Percentiles rank a stretch among this genome's conserved stretches.
Conservation (phyloP, 768 basidiomycete species). For the Myochromella boudieri region DNA sequence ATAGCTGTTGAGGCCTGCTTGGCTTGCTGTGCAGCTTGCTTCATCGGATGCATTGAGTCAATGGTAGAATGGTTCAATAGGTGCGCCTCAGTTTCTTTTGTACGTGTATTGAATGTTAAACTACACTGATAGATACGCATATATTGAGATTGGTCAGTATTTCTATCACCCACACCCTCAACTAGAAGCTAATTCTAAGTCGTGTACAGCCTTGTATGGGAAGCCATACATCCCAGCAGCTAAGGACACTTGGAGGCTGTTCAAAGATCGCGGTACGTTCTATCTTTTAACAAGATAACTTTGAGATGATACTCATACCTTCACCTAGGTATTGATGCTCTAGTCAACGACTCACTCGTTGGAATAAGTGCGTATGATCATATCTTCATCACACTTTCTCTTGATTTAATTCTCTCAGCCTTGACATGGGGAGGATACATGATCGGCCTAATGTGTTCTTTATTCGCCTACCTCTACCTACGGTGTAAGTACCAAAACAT, state of each 20-base stretch:
- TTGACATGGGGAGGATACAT: slow-evolving; percentile 81
- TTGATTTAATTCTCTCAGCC: slow-evolving; percentile 33
- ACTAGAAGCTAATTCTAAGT: slow-evolving; percentile 10
- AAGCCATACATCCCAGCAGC: slow-evolving; percentile 81
- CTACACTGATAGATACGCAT: slow-evolving; percentile 59
- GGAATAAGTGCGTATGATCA: slow-evolving; percentile 58
- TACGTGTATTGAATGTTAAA: not conserved
- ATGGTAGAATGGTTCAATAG: slow-evolving; percentile 81
- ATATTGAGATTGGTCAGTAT: slow-evolving; percentile 73
- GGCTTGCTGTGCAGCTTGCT: slow-evolving; percentile 79
- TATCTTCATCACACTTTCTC: not conserved
- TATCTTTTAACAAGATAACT: slow-evolving; percentile 9
- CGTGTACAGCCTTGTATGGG: slow-evolving; percentile 69
- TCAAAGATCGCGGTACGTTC: slow-evolving; percentile 63
- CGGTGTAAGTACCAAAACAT: slow-evolving; percentile 49
- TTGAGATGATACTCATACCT: slow-evolving; percentile 16
- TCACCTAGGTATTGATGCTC: slow-evolving; percentile 62
- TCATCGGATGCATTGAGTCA: slow-evolving; percentile 67
- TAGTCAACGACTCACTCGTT: slow-evolving; percentile 82
- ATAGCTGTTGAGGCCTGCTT: slow-evolving; percentile 71
- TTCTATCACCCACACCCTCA: not conserved
- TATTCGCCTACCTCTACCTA: slow-evolving; percentile 79
- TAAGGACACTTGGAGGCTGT: slow-evolving; percentile 79
- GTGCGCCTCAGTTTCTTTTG: slow-evolving; percentile 26
- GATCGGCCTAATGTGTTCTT: slow-evolving; percentile 68